Evolutionary conservation across 2,329 filamentous ascomycete species (phyloP).

Genomic region (Neofusicoccum kwambonambiense): DNA sequence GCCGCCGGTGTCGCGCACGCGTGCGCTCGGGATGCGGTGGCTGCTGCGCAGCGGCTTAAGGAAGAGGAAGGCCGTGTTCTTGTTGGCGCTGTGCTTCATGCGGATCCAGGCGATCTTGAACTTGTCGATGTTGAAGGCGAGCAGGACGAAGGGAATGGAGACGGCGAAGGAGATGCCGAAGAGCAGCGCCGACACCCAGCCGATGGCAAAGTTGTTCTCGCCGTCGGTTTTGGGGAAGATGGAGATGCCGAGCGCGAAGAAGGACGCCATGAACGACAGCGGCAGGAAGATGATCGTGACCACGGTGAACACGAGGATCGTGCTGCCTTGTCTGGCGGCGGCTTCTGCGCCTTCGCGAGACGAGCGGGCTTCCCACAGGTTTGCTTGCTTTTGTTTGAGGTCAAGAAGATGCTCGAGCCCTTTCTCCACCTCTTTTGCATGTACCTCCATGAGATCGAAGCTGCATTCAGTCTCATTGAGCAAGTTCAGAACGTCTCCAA

Average conservation of each 20-base stretch:
- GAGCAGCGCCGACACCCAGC: constrained; percentile 28
- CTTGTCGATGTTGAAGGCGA: constrained; percentile 48
- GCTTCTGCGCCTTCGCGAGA: constrained; percentile 61
- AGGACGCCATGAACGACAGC: constrained; percentile 54
- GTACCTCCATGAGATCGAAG: constrained; percentile 1
- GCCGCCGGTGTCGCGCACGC: neutral
- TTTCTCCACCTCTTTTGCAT: constrained; percentile 5
- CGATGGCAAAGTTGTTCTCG: constrained; percentile 38
- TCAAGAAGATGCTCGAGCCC: constrained; percentile 61
- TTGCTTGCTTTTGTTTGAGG: constrained; percentile 68
- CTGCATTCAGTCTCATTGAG: neutral
- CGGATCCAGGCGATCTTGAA: neutral
- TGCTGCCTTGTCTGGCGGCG: constrained; percentile 55
- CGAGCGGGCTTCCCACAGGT: constrained; percentile 64
- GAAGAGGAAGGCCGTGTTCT: neutral
- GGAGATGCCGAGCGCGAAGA: constrained; percentile 55
- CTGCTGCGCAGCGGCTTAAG: neutral
- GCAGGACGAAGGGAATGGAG: constrained; percentile 49
- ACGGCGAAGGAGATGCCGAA: constrained; percentile 57
- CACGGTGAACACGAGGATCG: constrained; percentile 60
- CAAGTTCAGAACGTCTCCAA: neutral
- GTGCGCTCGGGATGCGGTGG: neutral
- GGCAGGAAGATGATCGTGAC: constrained; percentile 58
- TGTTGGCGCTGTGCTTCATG: neutral
- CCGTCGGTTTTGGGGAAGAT: constrained; percentile 29